Percentiles rank a stretch among this genome's conserved stretches.
phyloP scores from a whole-genome alignment of 345 rosid genomes.

The Conringia planisiliqua region DNA sequence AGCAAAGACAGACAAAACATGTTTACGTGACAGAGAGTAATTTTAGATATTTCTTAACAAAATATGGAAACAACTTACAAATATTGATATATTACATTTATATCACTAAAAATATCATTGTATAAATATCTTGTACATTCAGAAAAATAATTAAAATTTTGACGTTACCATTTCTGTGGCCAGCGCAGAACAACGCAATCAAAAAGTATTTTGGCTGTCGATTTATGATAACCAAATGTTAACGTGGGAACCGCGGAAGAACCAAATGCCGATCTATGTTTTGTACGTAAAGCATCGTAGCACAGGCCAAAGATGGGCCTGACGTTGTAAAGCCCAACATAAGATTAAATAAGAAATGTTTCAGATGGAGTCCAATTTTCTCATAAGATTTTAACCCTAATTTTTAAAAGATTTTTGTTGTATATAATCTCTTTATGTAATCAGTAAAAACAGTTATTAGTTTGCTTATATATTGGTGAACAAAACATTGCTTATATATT shows the following conservation, averaged over 20 bases:
- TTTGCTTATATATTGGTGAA: not conserved
- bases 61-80: not conserved
- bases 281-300: not conserved
- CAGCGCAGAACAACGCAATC: not conserved
- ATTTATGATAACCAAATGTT: not conserved
- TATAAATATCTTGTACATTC: not conserved
- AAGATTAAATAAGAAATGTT: not conserved
- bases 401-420: not conserved
- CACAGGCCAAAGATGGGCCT: not conserved
- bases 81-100: not conserved
- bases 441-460: not conserved
- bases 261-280: not conserved
- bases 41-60: not conserved
- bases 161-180: not conserved
- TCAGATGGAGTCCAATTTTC: not conserved
- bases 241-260: not conserved
- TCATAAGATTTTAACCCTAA: not conserved
- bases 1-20: not conserved
- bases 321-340: not conserved
- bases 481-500: not conserved
- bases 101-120: not conserved
- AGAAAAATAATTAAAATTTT: not conserved
- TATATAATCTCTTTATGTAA: not conserved
- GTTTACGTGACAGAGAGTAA: not conserved
- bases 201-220: not conserved